Conservation (phyloP, 148 eudicot species). For the Rhododendron griersonianum region DNA sequence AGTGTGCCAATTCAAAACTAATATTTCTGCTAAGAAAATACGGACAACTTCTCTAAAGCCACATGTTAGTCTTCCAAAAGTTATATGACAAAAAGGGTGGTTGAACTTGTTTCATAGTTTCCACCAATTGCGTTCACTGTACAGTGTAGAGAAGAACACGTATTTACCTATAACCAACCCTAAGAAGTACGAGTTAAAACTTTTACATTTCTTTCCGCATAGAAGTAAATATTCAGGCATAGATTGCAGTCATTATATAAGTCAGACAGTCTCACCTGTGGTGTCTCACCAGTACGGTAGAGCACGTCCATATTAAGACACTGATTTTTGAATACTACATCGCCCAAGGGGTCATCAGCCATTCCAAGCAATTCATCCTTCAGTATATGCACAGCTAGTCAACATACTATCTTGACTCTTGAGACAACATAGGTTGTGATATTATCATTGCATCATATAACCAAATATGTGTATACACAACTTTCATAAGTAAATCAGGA, state of each 20-base stretch:
- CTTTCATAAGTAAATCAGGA: neutral
- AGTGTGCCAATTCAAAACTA: neutral
- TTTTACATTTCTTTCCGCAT: neutral
- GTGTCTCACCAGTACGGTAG: slow-evolving; percentile 90
- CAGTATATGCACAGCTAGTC: slow-evolving; percentile 6
- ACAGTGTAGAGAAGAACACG: neutral
- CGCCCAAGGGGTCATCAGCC: slow-evolving; percentile 55
- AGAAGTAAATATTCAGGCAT: neutral
- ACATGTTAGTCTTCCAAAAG: neutral
- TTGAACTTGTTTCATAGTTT: neutral
- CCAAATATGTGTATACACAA: neutral
- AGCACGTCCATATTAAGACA: slow-evolving; percentile 68
- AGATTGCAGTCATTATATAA: neutral
- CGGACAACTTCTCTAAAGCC: neutral
- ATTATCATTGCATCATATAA: neutral
- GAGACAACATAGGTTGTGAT: neutral
- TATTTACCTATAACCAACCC: neutral
- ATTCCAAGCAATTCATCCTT: slow-evolving; percentile 96
- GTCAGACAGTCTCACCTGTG: slow-evolving; percentile 39
- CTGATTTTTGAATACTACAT: slow-evolving; percentile 52
- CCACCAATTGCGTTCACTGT: neutral
- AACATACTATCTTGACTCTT: neutral
- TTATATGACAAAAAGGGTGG: neutral
- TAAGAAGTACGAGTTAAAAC: neutral
- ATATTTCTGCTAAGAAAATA: neutral